Conservation (phyloP, 2,329 filamentous ascomycete species). For the Ciborinia camelliae region DNA sequence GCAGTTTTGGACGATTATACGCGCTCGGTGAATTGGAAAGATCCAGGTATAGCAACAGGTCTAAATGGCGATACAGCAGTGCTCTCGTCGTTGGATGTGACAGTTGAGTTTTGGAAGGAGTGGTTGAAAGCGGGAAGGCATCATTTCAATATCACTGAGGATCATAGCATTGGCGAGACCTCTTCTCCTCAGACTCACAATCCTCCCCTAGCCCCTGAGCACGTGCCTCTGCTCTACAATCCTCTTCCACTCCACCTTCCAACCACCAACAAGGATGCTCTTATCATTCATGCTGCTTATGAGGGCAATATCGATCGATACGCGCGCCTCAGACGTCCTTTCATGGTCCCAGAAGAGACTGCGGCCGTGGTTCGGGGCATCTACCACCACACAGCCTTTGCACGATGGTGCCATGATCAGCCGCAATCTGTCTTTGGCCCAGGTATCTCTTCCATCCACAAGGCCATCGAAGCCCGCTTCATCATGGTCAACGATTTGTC, state of each 20-base stretch:
- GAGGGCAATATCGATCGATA: neutral
- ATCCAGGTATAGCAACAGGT: neutral
- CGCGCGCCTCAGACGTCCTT: neutral
- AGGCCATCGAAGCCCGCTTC: neutral
- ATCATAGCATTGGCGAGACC: neutral
- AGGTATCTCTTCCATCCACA: too few species aligned
- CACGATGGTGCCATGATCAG: neutral
- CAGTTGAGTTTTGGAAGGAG: neutral
- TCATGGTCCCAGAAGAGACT: neutral
- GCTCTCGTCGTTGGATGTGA: neutral
- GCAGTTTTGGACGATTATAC: neutral
- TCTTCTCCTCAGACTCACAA: neutral
- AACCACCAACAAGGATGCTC: neutral
- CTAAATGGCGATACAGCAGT: neutral
- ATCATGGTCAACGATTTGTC: neutral
- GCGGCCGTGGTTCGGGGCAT: neutral
- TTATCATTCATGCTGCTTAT: neutral
- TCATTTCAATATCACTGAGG: neutral
- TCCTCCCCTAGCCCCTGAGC: neutral
- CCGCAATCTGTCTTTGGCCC: neutral
- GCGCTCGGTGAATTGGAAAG: fast-evolving
- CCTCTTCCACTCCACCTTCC: neutral
- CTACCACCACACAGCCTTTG: neutral
- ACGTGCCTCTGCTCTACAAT: neutral
- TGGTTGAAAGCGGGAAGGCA: neutral